phyloP scores from a whole-genome alignment of 2,329 filamentous ascomycete species.

The Colletotrichum somersetense region DNA sequence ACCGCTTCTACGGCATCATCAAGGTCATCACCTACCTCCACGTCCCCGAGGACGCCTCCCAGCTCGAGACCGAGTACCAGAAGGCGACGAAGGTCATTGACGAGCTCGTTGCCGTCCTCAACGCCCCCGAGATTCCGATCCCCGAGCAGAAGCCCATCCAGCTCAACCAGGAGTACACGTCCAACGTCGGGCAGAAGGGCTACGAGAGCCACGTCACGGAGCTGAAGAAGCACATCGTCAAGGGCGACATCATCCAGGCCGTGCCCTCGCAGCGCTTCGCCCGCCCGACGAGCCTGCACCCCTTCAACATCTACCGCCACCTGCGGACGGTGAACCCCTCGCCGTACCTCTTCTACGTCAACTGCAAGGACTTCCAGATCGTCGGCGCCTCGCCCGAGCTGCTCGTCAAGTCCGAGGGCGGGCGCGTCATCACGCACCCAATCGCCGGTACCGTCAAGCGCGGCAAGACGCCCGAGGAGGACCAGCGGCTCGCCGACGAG shows the following conservation, averaged over 20 bases:
- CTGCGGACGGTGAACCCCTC: constrained; percentile 97
- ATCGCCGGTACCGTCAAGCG: constrained; percentile 96
- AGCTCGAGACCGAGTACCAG: constrained; percentile 77
- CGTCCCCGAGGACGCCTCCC: constrained; percentile 68
- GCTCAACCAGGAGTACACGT: constrained; percentile 83
- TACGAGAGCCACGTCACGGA: constrained; percentile 91
- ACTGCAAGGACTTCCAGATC: constrained; percentile 93
- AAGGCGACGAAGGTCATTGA: constrained; percentile 74
- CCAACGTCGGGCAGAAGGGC: constrained; percentile 89
- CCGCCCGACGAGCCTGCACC: constrained; percentile 89
- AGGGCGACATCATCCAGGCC: constrained; percentile 96
- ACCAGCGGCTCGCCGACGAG: constrained; percentile 82
- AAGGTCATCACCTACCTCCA: constrained; percentile 93
- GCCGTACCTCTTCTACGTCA: constrained; percentile 96
- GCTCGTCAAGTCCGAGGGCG: constrained; percentile 89
- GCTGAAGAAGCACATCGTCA: constrained; percentile 90
- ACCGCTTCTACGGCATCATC: constrained; percentile 92
- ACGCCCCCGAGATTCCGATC: constrained; percentile 80
- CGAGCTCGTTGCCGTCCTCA: constrained; percentile 77
- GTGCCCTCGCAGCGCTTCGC: constrained; percentile 95
- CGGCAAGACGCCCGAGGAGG: constrained; percentile 83
- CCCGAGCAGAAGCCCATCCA: constrained; percentile 81
- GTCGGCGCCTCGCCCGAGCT: constrained; percentile 95
- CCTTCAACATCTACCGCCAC: constrained; percentile 98
- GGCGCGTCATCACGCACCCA: constrained; percentile 93